These are phyloP conservation scores for Mycena citricolor DNA, from an alignment of 1,284 basidiomycete species.

Conservation along the genomic window DNA sequence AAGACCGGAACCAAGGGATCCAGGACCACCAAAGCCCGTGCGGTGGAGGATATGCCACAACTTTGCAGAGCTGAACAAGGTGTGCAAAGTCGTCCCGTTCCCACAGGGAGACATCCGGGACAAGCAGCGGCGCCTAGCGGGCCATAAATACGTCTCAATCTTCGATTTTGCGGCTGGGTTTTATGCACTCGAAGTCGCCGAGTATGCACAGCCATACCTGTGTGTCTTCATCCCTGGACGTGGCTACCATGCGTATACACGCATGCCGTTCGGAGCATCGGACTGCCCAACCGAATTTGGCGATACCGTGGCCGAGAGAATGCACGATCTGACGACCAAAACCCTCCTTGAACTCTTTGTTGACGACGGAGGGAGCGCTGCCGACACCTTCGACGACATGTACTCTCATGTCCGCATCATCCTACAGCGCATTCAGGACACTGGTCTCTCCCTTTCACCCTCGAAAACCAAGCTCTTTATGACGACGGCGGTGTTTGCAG, in stretches of 20 bases:
- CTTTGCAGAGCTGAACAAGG: constrained; percentile 27
- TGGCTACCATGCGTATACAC: constrained; percentile 35
- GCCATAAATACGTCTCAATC: constrained; percentile 31
- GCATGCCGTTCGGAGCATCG: constrained; percentile 42
- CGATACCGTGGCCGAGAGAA: constrained; percentile 30
- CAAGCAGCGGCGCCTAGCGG: constrained; percentile 34
- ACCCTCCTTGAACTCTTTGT: constrained; percentile 33
- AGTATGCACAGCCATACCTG: constrained; percentile 34
- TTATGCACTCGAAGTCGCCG: constrained; percentile 32
- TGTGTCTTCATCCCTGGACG: constrained; percentile 35
- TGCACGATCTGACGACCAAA: constrained; percentile 34
- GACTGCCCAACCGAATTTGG: constrained; percentile 40
- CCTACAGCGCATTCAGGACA: constrained; percentile 23
- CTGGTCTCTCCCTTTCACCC: constrained; percentile 32
- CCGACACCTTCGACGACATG: constrained; percentile 29
- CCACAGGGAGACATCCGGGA: constrained; percentile 35
- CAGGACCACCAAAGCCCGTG: background rate
- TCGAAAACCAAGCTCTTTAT: constrained; percentile 33
- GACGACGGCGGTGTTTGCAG: constrained; percentile 33
- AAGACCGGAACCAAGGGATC: too few relatives aligned
- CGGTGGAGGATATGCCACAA: constrained; percentile 38
- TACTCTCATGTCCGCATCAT: constrained; percentile 5
- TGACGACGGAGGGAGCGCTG: constrained; percentile 32
- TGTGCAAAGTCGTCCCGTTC: constrained; percentile 27
- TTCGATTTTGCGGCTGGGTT: constrained; percentile 35